Base-by-base conservation (phyloP, 2,329 filamentous ascomycete genomes). In the Fusarium domesticum region DNA sequence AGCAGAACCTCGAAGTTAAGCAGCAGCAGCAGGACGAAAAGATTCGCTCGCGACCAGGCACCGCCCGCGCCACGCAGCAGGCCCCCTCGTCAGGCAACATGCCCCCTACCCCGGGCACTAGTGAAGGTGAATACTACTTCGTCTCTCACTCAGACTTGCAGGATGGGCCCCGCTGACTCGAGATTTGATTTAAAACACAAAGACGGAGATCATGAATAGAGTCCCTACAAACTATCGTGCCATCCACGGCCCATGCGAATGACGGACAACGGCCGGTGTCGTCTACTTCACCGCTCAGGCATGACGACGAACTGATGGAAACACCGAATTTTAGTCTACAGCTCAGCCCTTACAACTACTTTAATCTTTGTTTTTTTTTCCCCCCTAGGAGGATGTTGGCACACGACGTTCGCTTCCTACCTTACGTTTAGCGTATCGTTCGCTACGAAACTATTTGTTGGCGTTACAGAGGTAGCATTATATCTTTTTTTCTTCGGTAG, bases 61-160 rank as follows among this genome's bases (percentile, higher is more conserved):
- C 76, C 64, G 76, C 64, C 65, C 74, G 63, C 62, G 68, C 69
- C 64, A 69, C 65, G 66, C 75, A 70, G 70, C 70, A 69, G 50
- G 74, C 75, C 45, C 78, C 77, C 52, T 69, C 72, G 46, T 69
- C 70, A 50, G 78, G 77, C 48, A 76, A 76, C 56, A 77, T 81
- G 73, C 78, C 78, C 59, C 77, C 78, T 42, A 81, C 77, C 39
- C 78, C 78, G 38, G 76, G 76, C 56, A 76, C 74, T 65, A 81
- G 78, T 70, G 78, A 82, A 78, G 77, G 78, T 81, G 75, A 80
- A 74, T 76, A 75, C 65, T 65, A 68, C 58, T 62, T 69, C 58
- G 63, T 62, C 51, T 58, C 60, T 49, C 57, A 48, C 47, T 59
- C 57, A 45, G 57, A 64, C 48, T 54, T 60, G 51, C 51, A 54